Percentiles rank a stretch among this genome's conserved stretches.
Evolutionary conservation across 1,139 yeast species (phyloP).

Genomic region (Debaryomyces udenii): DNA sequence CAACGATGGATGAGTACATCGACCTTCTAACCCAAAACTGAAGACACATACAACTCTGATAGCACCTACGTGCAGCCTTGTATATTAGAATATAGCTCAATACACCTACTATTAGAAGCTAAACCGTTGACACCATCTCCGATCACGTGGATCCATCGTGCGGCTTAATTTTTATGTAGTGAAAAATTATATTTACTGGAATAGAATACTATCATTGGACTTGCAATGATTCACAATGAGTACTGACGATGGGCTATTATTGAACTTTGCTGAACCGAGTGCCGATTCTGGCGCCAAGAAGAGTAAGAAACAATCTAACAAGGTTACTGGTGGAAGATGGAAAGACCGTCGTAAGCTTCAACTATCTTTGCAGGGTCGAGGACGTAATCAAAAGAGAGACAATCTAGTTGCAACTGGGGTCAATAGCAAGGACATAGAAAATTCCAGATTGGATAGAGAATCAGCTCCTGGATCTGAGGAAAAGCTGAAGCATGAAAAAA

Average conservation of each 20-base stretch:
- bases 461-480: conserved; percentile 1
- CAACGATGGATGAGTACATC: conserved; percentile 35
- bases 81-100: conserved; percentile 9
- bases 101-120: too few species aligned
- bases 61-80: conserved; percentile 1
- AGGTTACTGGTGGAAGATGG: conserved; percentile 76
- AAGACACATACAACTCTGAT: not conserved
- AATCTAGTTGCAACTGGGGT: conserved; percentile 35
- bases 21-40: conserved; percentile 12
- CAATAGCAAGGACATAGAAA: conserved; percentile 37
- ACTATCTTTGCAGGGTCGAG: conserved; percentile 50
- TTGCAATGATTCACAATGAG: conserved; percentile 19
- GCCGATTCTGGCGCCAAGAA: conserved; percentile 19
- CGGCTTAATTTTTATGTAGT: conserved; percentile 3
- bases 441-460: conserved; percentile 21
- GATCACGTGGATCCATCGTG: conserved; percentile 8
- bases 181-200: conserved; percentile 5
- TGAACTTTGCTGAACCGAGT: conserved; percentile 59
- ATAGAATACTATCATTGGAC: conserved; percentile 2
- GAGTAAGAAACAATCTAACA: conserved; percentile 19
- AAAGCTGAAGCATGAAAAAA: conserved; percentile 8
- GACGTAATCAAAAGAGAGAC: conserved; percentile 34
- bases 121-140: too few species aligned
- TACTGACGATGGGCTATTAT: conserved; percentile 65
- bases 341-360: conserved; percentile 70